Evolutionary conservation across 352 stramenopile genomes (phyloP).

Genomic region (Globisporangium lucens): DNA sequence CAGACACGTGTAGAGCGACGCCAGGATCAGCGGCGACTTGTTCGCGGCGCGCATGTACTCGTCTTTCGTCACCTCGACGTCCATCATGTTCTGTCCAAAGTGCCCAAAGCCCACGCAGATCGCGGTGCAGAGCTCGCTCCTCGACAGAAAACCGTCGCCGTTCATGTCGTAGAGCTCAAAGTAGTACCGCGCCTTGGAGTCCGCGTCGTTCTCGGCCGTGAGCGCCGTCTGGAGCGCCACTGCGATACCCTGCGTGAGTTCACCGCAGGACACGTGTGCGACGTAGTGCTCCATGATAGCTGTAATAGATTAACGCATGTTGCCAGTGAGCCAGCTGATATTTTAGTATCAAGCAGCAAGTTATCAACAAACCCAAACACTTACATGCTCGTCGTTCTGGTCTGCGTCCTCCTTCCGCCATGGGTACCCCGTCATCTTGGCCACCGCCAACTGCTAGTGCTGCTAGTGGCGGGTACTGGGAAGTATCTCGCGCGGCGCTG

Average conservation of each 20-base stretch:
- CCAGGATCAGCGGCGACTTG: slow-evolving; percentile 33
- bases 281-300: slow-evolving; percentile 17
- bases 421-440: neutral
- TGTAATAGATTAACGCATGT: neutral
- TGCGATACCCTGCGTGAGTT: slow-evolving; percentile 31
- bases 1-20: slow-evolving; percentile 41
- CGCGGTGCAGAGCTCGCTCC: slow-evolving; percentile 29
- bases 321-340: neutral
- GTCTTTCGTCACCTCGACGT: slow-evolving; percentile 35
- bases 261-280: slow-evolving; percentile 19
- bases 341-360: neutral
- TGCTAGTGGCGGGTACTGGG: neutral
- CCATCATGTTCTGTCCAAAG: slow-evolving; percentile 34
- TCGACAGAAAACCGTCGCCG: slow-evolving; percentile 28
- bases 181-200: slow-evolving; percentile 37
- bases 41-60: slow-evolving; percentile 34
- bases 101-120: slow-evolving; percentile 39
- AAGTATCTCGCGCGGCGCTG: slow-evolving; percentile 10
- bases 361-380: neutral
- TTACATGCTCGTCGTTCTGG: slow-evolving; percentile 8
- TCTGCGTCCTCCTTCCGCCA: neutral
- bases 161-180: slow-evolving; percentile 39
- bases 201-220: slow-evolving; percentile 22
- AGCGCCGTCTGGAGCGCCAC: slow-evolving; percentile 26
- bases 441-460: neutral